Evolutionary conservation across 495 filamentous ascomycete species (phyloP).

Genomic region (Podospora tetraspora): DNA sequence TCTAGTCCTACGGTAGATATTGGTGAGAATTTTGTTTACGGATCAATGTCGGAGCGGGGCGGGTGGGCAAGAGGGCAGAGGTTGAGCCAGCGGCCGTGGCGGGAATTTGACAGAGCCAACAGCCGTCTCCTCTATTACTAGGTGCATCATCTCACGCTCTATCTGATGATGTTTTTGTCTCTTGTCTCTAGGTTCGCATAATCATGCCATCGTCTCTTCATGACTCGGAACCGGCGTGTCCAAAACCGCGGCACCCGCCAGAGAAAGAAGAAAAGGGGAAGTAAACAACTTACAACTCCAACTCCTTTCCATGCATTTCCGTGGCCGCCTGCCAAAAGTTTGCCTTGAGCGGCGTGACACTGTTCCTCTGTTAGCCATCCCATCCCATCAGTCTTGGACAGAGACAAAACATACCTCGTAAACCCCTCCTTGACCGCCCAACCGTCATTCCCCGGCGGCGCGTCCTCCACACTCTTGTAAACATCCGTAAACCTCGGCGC

Average conservation of each 20-base stretch:
- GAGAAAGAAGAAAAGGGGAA: constrained; percentile 6
- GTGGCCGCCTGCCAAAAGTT: constrained; percentile 81
- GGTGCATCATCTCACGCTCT: constrained; percentile 28
- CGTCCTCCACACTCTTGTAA: constrained; percentile 72
- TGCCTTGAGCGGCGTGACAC: constrained; percentile 84
- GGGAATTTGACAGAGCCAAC: constrained; percentile 3
- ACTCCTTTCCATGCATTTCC: constrained; percentile 58
- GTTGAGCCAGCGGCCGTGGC: neutral
- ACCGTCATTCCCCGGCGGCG: constrained; percentile 82
- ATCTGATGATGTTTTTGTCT: constrained; percentile 11
- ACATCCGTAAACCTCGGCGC: constrained; percentile 82
- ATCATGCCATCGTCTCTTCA: constrained; percentile 16
- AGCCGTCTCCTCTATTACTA: constrained; percentile 25
- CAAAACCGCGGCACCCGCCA: neutral
- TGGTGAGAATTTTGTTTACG: constrained; percentile 1
- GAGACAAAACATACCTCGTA: constrained; percentile 62
- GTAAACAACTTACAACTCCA: constrained; percentile 74
- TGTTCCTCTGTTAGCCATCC: constrained; percentile 30
- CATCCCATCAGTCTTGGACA: neutral
- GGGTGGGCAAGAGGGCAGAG: neutral
- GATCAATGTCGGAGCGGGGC: neutral
- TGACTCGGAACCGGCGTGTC: neutral
- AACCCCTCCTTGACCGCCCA: constrained; percentile 86
- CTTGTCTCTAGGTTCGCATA: neutral
- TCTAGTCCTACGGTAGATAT: neutral